Evolutionary conservation across 495 filamentous ascomycete genomes (phyloP), one percentile per base, ranked within the genome.

Genomic region (Daldinia decipiens): DNA sequence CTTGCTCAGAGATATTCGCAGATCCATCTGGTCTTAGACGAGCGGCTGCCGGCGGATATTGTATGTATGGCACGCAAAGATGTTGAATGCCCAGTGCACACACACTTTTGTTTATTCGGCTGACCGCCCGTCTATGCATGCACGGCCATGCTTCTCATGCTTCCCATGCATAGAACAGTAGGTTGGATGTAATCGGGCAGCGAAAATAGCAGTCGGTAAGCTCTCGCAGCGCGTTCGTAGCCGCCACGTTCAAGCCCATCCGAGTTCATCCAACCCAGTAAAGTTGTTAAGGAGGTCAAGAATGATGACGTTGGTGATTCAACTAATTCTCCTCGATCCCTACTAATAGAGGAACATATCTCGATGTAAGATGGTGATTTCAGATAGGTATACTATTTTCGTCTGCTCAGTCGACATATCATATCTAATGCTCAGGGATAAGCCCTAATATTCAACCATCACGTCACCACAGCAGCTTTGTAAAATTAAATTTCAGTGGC

Each of bases 101-200:
- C 39, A 21, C 50, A 32, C 24, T 47, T n/a, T 72, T 51, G 8
- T 26, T 32, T 19, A 24, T 24, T 64, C 70, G 50, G 65, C 65
- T 72, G 70, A 72, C 70, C 65, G 70, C 65, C 62, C 65, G 29
- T 65, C 50, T 59, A 73, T 72, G 70, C 70, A 65, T 72, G 55
- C 51, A 34, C 56, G 51, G 31, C 39, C 70, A 53, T 67, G 56
- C 29, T 60, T 38, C 38, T 34, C 43, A 47, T 47, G 56, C 29
- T 60, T 38, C 45, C 36, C 52, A 62, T 65, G 70, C 65, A 68
- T 59, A 59, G 43, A 50, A 58, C 27, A 31, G 50, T 65, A 52
- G 61, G 31, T 59, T 68, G 51, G 54, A 59, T 21, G 21, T 59
- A 32, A 60, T 62, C 65, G 70, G 61, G 54, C 62, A 59, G 56